A percentile compares a stretch with the other conserved stretches of the same genome.
phyloP scores from a whole-genome alignment of 1,284 basidiomycete genomes.

The Ganoderma boninense region DNA sequence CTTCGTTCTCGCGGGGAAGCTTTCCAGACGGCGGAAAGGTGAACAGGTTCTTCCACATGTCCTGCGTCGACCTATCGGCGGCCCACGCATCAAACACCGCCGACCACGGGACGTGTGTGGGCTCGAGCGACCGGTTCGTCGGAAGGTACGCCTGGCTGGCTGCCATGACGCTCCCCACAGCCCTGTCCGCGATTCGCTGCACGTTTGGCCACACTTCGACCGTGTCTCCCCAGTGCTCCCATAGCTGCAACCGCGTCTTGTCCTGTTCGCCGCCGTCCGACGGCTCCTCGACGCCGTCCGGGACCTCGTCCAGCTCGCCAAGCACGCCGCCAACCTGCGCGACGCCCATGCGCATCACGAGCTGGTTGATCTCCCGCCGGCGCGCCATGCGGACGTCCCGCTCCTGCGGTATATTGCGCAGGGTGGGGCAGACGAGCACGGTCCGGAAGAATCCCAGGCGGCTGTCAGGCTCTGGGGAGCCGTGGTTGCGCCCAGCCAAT shows the following conservation, averaged over 20 bases:
- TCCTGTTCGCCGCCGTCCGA: conserved; percentile 33
- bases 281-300: conserved; percentile 23
- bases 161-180: conserved; percentile 71
- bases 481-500: conserved; percentile 26
- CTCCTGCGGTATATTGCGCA: conserved; percentile 66
- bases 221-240: conserved; percentile 76
- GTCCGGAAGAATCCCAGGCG: conserved; percentile 71
- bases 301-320: conserved; percentile 47
- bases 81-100: conserved; percentile 71
- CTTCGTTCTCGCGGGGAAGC: conserved; percentile 47
- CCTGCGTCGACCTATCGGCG: conserved; percentile 56
- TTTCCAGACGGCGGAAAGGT: conserved; percentile 52
- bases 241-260: conserved; percentile 54
- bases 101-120: conserved; percentile 70
- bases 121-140: conserved; percentile 53
- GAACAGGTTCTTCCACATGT: conserved; percentile 63
- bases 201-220: conserved; percentile 75
- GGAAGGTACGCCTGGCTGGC: conserved; percentile 38
- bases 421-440: conserved; percentile 73
- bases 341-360: conserved; percentile 82
- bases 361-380: conserved; percentile 78
- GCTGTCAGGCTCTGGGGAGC: conserved; percentile 30
- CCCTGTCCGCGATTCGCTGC: conserved; percentile 75
- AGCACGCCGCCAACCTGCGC: conserved; percentile 76
- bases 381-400: conserved; percentile 64